A percentile compares a stretch with the other conserved stretches of the same genome.
These are phyloP conservation scores for Zygosaccharomyces bisporus DNA, from an alignment of 805 yeast genomes.

Conservation along the genomic window DNA sequence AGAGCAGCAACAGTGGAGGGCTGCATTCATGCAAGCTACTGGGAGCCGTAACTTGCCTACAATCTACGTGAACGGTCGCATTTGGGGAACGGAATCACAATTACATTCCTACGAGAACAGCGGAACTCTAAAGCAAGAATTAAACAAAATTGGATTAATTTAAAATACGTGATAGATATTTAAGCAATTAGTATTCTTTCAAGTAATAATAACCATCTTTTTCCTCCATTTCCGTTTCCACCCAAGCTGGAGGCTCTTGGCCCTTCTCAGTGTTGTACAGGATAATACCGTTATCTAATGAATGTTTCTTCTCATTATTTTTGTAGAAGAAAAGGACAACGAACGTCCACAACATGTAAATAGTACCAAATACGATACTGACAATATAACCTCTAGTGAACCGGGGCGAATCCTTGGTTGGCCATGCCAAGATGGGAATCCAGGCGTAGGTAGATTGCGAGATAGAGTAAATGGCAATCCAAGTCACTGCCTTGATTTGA, in stretches of 20 bases:
- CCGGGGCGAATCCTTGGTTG: constrained; percentile 56
- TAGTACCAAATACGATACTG: constrained; percentile 45
- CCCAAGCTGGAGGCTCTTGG: constrained; percentile 31
- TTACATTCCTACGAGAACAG: constrained; percentile 30
- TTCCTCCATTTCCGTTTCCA: constrained; percentile 27
- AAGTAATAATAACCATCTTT: constrained; percentile 31
- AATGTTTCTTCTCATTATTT: constrained; percentile 46
- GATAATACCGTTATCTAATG: constrained; percentile 47
- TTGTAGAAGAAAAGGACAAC: constrained; percentile 53
- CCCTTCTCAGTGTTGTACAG: constrained; percentile 42
- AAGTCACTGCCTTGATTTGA: constrained; percentile 51
- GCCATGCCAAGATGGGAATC: constrained; percentile 51
- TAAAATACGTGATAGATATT: not conserved
- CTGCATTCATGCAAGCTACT: constrained; percentile 32
- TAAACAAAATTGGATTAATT: constrained; percentile 30
- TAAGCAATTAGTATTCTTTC: constrained; percentile 7
- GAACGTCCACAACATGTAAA: constrained; percentile 47
- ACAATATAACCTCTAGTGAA: constrained; percentile 52
- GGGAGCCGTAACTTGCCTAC: constrained; percentile 37
- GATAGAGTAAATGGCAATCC: constrained; percentile 52
- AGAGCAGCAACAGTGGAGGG: constrained; percentile 34
- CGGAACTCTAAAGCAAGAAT: constrained; percentile 26
- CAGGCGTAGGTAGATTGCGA: constrained; percentile 61
- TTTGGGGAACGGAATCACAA: constrained; percentile 36
- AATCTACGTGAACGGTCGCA: constrained; percentile 31